Evolutionary conservation across 2,329 filamentous ascomycete genomes (phyloP), one percentile per base, ranked within the genome.

Genomic region (Scedosporium apiospermum): DNA sequence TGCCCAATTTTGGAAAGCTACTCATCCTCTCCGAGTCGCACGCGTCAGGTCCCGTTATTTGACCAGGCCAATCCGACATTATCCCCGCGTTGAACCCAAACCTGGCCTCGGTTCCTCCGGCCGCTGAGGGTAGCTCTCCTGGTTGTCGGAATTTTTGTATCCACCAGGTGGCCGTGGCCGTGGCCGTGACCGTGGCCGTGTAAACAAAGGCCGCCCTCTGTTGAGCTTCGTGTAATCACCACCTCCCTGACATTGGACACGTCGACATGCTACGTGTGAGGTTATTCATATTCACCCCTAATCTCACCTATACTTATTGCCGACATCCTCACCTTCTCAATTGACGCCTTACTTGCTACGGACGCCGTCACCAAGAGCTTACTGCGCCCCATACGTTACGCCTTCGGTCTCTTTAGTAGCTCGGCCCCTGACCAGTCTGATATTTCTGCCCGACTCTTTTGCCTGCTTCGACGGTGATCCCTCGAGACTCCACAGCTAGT

Each of bases 161-260:
- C 46, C 44, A 23, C 23, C 18, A 18, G 23, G 51, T 38, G 34
- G 34, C 34, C 34, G 34, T 38, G 34, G 34, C 34, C 34, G 34
- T 38, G 34, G 34, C 34, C 34, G 34, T 38, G 30, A 38, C 34
- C 34, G 21, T 61, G 59, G 59, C 42, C 44, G n/a, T 61, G 59
- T 61, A 61, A 61, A 61, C 59, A 61, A 26, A 51, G 59, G 59
- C 59, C 59, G 21, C 16, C 7, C 42, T 51, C 27, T 34, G 21
- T n/a, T 51, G 26, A 46, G 10, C 44, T 26, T 51, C 59, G 16
- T 53, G 34, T 38, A 61, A 27, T 34, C 23, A 34, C 44, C 59
- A 34, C 23, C 44, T 46, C 46, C 5, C 18, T 51, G 3, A 18
- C 12, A 55, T 27, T 27, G 12, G 23, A 51, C 42, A 42, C 34